phyloP scores from a whole-genome alignment of 345 rosid species.

The Punica granatum region DNA sequence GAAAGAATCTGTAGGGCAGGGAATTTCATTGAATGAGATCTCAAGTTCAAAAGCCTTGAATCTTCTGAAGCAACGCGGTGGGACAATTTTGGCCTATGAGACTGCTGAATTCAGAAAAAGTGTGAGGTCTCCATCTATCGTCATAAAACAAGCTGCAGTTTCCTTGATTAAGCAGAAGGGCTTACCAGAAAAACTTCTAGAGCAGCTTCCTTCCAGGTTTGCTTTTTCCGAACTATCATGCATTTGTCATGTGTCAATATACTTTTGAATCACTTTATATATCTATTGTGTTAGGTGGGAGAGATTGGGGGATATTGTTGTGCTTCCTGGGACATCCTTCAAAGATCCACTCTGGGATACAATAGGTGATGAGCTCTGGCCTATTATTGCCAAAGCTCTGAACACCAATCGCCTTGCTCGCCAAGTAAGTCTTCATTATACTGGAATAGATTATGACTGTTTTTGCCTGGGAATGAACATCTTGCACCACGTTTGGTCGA shows the following conservation, averaged over 20 bases:
- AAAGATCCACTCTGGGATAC: conserved; percentile 69
- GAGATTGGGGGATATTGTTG: conserved; percentile 75
- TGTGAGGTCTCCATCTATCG: conserved; percentile 51
- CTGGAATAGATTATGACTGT: background rate
- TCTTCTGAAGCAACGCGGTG: conserved; percentile 55
- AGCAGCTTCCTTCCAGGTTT: conserved; percentile 70
- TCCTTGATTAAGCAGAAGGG: conserved; percentile 45
- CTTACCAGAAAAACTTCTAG: conserved; percentile 44
- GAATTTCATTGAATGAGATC: conserved; percentile 29
- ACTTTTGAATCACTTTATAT: background rate
- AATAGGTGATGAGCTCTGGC: conserved; percentile 68
- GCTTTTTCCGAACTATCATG: conserved; percentile 7
- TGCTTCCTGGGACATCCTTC: conserved; percentile 73
- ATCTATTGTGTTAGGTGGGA: conserved; percentile 64
- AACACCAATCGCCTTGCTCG: conserved; percentile 62
- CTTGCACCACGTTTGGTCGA: too few relatives aligned
- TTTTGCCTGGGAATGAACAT: too few relatives aligned
- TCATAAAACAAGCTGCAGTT: conserved; percentile 52
- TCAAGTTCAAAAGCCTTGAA: conserved; percentile 47
- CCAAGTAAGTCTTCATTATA: conserved; percentile 41
- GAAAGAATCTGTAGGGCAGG: conserved; percentile 21
- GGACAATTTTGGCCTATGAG: conserved; percentile 35
- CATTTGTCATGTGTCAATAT: conserved; percentile 9
- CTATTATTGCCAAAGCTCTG: conserved; percentile 52
- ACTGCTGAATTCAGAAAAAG: conserved; percentile 43